Conservation (phyloP, 495 filamentous ascomycete genomes). For the Tuber microsphaerosporum region DNA sequence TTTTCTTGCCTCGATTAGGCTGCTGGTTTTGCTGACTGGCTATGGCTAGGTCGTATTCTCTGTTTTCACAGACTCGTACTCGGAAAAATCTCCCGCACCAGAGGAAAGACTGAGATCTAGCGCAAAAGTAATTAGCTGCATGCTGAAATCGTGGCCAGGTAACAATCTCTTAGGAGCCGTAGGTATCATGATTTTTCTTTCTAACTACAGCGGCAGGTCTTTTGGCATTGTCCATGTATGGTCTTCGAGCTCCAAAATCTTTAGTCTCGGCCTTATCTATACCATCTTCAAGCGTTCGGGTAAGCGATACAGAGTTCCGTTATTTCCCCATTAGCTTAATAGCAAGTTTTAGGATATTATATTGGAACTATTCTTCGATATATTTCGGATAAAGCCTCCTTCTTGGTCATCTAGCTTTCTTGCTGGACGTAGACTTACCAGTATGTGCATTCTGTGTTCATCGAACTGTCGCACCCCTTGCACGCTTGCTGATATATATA, state of each 20-base stretch:
- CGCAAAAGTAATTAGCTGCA: slow-evolving; percentile 74
- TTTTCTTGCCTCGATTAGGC: not conserved
- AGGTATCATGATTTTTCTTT: slow-evolving; percentile 7
- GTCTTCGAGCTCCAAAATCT: slow-evolving; percentile 73
- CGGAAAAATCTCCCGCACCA: slow-evolving; percentile 50
- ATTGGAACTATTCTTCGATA: slow-evolving; percentile 80
- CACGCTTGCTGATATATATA: slow-evolving; percentile 17
- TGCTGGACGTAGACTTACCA: slow-evolving; percentile 84
- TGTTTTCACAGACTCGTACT: slow-evolving; percentile 77
- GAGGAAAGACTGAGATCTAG: slow-evolving; percentile 76
- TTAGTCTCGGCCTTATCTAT: slow-evolving; percentile 49
- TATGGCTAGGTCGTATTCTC: slow-evolving; percentile 63
- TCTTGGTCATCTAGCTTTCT: slow-evolving; percentile 95
- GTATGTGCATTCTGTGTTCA: slow-evolving; percentile 17
- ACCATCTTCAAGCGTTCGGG: slow-evolving; percentile 39
- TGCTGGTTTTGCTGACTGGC: slow-evolving; percentile 42
- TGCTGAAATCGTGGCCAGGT: slow-evolving; percentile 86
- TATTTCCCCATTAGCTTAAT: slow-evolving; percentile 12
- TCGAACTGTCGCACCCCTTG: not conserved
- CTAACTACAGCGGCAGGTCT: slow-evolving; percentile 48
- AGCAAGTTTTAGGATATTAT: slow-evolving; percentile 44
- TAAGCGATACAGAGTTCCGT: not conserved
- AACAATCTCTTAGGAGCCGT: not conserved
- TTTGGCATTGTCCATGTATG: slow-evolving; percentile 74
- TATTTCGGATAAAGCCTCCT: slow-evolving; percentile 87